A percentile compares a stretch with the other conserved stretches of the same genome.
Conservation (phyloP, 2,329 filamentous ascomycete genomes). For the Alternaria tenuissima region DNA sequence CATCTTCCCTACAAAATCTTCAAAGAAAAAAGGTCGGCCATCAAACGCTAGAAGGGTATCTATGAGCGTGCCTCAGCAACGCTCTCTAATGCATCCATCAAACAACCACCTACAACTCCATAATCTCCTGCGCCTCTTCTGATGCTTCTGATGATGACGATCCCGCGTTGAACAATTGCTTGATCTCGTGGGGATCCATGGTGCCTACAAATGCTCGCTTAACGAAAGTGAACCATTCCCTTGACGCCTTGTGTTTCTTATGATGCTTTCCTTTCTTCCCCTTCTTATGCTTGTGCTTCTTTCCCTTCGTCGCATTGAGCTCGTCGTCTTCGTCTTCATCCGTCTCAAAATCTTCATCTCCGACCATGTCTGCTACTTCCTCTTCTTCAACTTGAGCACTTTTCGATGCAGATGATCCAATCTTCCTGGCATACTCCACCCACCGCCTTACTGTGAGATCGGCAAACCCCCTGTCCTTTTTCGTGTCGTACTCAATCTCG, state of each 20-base stretch:
- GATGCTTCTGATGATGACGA: not conserved
- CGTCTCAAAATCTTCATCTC: slow-evolving; percentile 32
- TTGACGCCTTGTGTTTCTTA: slow-evolving; percentile 59
- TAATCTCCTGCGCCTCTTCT: slow-evolving; percentile 22
- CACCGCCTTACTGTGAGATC: slow-evolving; percentile 88
- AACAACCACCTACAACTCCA: slow-evolving; percentile 25
- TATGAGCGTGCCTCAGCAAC: not conserved
- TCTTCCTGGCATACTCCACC: slow-evolving; percentile 79
- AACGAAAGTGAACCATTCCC: slow-evolving; percentile 81
- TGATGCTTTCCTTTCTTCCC: slow-evolving; percentile 62
- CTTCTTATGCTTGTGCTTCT: slow-evolving; percentile 60
- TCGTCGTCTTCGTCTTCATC: slow-evolving; percentile 30
- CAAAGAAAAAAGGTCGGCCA: not conserved
- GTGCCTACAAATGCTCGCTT: slow-evolving; percentile 81
- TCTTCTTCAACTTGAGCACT: slow-evolving; percentile 28
- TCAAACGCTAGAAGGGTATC: slow-evolving; percentile 5
- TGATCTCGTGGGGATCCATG: slow-evolving; percentile 70
- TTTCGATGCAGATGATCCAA: slow-evolving; percentile 64
- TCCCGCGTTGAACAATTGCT: slow-evolving; percentile 44
- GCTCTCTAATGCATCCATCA: not conserved
- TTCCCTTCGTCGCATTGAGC: slow-evolving; percentile 43
- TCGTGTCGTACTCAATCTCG: slow-evolving; percentile 87
- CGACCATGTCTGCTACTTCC: slow-evolving; percentile 8
- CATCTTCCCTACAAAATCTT: not conserved
- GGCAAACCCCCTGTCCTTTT: slow-evolving; percentile 75